Conservation (phyloP, 805 yeast species). For the Komagataella populi region DNA sequence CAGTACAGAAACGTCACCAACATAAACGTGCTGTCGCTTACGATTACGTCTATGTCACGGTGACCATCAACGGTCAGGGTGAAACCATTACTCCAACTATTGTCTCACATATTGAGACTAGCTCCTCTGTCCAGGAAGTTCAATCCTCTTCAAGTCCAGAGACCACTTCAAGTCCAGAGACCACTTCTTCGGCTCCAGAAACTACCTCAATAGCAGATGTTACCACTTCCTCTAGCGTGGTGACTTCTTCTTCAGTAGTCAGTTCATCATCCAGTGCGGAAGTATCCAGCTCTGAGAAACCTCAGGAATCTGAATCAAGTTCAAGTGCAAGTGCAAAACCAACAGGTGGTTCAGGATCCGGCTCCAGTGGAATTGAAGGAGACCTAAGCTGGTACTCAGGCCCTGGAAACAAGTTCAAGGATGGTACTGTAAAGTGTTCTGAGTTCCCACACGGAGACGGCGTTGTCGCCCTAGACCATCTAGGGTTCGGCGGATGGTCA, state of each 20-base stretch:
- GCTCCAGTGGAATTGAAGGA: slow-evolving; percentile 30
- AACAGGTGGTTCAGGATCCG: slow-evolving; percentile 15
- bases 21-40: slow-evolving; percentile 45
- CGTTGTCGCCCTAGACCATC: slow-evolving; percentile 60
- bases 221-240: slow-evolving; percentile 3
- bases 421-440: slow-evolving; percentile 57
- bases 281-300: slow-evolving; percentile 11
- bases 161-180: slow-evolving; percentile 7
- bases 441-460: slow-evolving; percentile 74
- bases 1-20: slow-evolving; percentile 46
- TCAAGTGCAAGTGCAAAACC: slow-evolving; percentile 19
- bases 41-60: slow-evolving; percentile 34
- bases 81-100: slow-evolving; percentile 24
- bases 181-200: slow-evolving; percentile 8
- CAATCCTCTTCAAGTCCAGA: slow-evolving; percentile 13
- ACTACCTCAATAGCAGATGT: slow-evolving; percentile 8
- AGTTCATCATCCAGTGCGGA: slow-evolving; percentile 11
- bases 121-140: slow-evolving; percentile 14
- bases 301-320: slow-evolving; percentile 14
- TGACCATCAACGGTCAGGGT: slow-evolving; percentile 37
- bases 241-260: slow-evolving; percentile 4
- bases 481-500: slow-evolving; percentile 75
- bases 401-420: slow-evolving; percentile 54
- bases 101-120: slow-evolving; percentile 8
- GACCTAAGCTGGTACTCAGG: slow-evolving; percentile 41